Evolutionary conservation across 75 land plant species (phyloP).

Genomic region (Cunninghamia lanceolata): DNA sequence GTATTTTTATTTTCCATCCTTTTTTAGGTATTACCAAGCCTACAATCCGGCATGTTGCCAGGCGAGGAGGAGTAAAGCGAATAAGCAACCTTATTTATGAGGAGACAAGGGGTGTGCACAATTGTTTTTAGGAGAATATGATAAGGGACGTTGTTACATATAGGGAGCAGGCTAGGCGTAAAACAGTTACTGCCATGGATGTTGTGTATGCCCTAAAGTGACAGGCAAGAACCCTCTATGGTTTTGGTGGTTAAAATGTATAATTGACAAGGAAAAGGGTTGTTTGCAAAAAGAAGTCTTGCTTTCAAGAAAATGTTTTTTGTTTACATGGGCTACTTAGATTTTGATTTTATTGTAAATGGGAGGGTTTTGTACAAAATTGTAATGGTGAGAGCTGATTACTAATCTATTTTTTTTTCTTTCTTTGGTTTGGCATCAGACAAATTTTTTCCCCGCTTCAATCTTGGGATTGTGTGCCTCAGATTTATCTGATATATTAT

Average conservation of each 20-base stretch:
- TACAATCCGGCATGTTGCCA: constrained; percentile 27
- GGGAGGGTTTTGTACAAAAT: too few relatives aligned
- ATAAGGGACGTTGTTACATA: constrained; percentile 20
- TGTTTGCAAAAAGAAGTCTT: not conserved
- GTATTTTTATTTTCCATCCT: too few relatives aligned
- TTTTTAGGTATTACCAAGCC: constrained; percentile 11
- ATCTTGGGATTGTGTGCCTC: too few relatives aligned
- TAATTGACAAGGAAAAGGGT: not conserved
- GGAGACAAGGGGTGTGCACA: constrained; percentile 23
- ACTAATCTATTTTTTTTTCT: too few relatives aligned
- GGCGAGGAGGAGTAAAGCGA: constrained; percentile 42
- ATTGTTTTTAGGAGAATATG: constrained; percentile 15
- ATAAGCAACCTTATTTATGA: constrained; percentile 37
- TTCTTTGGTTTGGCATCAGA: too few relatives aligned
- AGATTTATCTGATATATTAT: too few relatives aligned
- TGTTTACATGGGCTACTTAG: too few relatives aligned
- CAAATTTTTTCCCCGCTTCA: too few relatives aligned
- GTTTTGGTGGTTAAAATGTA: constrained; percentile 9
- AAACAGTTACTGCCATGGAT: constrained; percentile 46
- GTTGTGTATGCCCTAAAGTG: constrained; percentile 31
- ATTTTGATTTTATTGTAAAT: too few relatives aligned
- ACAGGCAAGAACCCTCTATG: constrained; percentile 16
- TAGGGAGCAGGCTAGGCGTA: constrained; percentile 36
- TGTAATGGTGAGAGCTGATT: too few relatives aligned
- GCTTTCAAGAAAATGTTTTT: not conserved